Evolutionary conservation across 352 stramenopile species (phyloP), one percentile per base, ranked within the genome.

Genomic region (Globisporangium apiculatum): DNA sequence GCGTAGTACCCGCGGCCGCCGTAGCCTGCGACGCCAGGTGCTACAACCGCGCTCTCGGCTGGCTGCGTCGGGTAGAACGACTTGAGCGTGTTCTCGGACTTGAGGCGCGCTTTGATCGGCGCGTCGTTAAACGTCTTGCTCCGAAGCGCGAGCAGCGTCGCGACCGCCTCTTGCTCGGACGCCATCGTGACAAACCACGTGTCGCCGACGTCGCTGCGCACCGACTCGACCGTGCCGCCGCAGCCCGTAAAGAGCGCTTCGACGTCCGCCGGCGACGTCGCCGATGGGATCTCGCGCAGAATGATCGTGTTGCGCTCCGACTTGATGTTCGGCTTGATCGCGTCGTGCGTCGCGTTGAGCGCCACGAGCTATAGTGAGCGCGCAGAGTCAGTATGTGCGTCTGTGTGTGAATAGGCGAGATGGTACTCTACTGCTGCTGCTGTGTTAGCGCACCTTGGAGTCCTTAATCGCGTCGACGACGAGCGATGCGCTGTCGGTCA

Each of bases 261-360:
- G 4, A 97, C 87, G 31, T 97, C 83, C 41, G 87, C 80, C 5
- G 83, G 85, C 62, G 78, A 66, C 8, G 89, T 95, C 17, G 76
- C 86, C 38, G 87, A 96, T 55, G 89, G 83, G 64, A 97, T 96
- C 61, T 97, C 90, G 46, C 90, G 79, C 57, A 97, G 65, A 62
- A 97, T 97, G 68, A 97, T 97, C 53, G 90, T 97, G 51, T 91
- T 97, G 61, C 89, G 79, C 69, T 97, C 89, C 47, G 80, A 86
- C 70, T 97, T 96, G 62, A 97, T 84, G 70, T 94, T 97, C 47
- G 90, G 88, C 67, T 96, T 96, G 72, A 97, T 94, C 40, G 87
- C 84, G 62, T 96, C 78, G 53, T 92, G 78, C 48, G 82, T 66
- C 46, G 75, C 73, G 69, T 76, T 95, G n/a, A 94, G 62, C 2